Percentiles rank a stretch among this genome's conserved stretches.
These are phyloP conservation scores for Lactarius hengduanensis DNA, from an alignment of 768 basidiomycete species.

Conservation along the genomic window DNA sequence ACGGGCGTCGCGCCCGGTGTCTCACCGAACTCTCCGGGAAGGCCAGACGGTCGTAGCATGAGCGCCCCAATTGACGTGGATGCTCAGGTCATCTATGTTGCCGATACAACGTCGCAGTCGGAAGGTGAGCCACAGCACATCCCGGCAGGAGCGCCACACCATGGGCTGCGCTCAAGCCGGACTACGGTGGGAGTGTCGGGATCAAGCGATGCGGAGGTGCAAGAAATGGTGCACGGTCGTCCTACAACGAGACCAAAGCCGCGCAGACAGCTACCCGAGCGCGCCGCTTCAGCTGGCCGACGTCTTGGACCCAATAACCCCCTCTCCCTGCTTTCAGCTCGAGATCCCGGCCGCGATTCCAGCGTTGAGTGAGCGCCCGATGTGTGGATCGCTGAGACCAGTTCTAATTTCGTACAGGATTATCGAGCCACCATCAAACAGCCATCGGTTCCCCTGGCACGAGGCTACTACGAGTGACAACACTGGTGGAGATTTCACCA, in stretches of 20 bases:
- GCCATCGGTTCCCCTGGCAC: background rate
- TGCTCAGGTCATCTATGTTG: slow-evolving; percentile 5
- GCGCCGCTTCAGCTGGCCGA: background rate
- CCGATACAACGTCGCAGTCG: background rate
- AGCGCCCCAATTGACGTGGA: slow-evolving; percentile 9
- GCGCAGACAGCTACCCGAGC: slow-evolving; percentile 4
- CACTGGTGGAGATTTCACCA: background rate
- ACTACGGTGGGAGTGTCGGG: background rate
- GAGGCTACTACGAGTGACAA: background rate
- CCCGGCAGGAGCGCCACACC: background rate
- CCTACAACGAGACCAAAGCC: slow-evolving; percentile 17
- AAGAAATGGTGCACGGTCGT: background rate
- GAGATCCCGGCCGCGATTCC: slow-evolving; percentile 12
- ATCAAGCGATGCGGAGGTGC: slow-evolving; percentile 7
- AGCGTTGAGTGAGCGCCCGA: slow-evolving; percentile 20
- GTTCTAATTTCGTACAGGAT: slow-evolving; percentile 19
- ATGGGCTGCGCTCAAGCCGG: slow-evolving; percentile 1
- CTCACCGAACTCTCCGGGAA: background rate
- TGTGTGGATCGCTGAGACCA: background rate
- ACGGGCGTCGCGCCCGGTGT: background rate
- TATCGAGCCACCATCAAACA: slow-evolving; percentile 7
- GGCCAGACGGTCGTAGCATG: slow-evolving; percentile 1
- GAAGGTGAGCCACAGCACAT: background rate
- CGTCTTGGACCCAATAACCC: background rate
- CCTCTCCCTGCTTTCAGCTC: background rate